These are phyloP conservation scores for Talaromyces sp. DNA, from an alignment of 2,329 filamentous ascomycete species.

Conservation along the genomic window DNA sequence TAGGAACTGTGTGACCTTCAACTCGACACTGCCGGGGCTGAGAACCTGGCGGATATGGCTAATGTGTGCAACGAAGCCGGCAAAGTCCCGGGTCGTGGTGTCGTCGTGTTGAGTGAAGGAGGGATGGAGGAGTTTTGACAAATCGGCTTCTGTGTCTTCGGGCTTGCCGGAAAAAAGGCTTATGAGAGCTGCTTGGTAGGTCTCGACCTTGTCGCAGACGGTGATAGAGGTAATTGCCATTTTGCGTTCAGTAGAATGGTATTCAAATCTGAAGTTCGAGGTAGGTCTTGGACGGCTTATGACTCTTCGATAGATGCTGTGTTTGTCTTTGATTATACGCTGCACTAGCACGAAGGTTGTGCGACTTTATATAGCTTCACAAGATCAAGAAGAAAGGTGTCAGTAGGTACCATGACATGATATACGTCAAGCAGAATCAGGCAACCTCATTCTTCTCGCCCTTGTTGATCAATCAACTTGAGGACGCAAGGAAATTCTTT, in stretches of 20 bases:
- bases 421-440: background rate
- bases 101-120: slow-evolving; percentile 12
- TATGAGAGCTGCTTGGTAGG: slow-evolving; percentile 10
- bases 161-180: slow-evolving; percentile 8
- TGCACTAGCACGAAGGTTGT: background rate
- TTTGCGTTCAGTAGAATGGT: background rate
- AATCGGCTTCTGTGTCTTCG: slow-evolving; percentile 11
- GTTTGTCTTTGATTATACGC: background rate
- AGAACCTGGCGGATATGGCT: slow-evolving; percentile 7
- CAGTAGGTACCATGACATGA: background rate
- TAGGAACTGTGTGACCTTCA: slow-evolving; percentile 6
- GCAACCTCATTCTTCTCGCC: background rate
- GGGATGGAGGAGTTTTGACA: slow-evolving; percentile 7
- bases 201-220: slow-evolving; percentile 10
- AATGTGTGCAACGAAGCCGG: slow-evolving; percentile 10
- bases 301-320: too few species aligned
- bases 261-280: background rate
- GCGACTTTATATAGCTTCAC: background rate
- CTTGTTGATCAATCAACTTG: background rate
- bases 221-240: slow-evolving; percentile 2
- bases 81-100: slow-evolving; percentile 9
- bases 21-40: background rate
- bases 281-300: background rate
- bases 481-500: background rate
- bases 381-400: background rate